These are phyloP conservation scores for Breynia disticha DNA, from an alignment of 441 rosid species.

Conservation along the genomic window DNA sequence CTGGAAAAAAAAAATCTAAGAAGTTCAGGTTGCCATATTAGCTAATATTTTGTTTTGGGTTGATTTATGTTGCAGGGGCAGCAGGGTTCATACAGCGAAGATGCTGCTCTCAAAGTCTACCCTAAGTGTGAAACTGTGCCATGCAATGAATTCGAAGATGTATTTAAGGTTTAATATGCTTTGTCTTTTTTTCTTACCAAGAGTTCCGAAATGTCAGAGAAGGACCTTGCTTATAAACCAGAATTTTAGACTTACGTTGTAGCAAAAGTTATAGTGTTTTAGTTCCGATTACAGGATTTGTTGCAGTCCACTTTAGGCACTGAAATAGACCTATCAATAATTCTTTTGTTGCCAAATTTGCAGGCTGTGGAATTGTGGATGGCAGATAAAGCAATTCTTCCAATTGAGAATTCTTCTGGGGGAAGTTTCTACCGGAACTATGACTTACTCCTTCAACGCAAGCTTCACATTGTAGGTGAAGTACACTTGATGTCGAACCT, in stretches of 20 bases:
- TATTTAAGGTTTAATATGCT: conserved; percentile 38
- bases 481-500: conserved; percentile 70
- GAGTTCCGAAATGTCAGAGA: background rate
- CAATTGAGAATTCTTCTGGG: conserved; percentile 63
- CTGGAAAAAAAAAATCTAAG: conserved; percentile 3
- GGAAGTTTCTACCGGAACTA: conserved; percentile 79
- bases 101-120: conserved; percentile 81
- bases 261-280: no score
- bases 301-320: no score
- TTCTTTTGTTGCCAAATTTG: conserved; percentile 18
- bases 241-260: no score
- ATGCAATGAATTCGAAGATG: conserved; percentile 75
- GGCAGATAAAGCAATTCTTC: conserved; percentile 69
- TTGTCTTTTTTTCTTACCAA: background rate
- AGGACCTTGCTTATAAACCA: no score
- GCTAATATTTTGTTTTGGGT: conserved; percentile 1
- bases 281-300: no score
- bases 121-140: conserved; percentile 79
- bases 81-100: conserved; percentile 81
- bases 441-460: conserved; percentile 75
- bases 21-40: conserved; percentile 4
- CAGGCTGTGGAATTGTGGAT: conserved; percentile 84
- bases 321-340: no score
- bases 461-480: conserved; percentile 78
- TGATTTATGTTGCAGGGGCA: conserved; percentile 42